Evolutionary conservation across 2,329 filamentous ascomycete species (phyloP).

Genomic region (Lasiodiplodia citricola): DNA sequence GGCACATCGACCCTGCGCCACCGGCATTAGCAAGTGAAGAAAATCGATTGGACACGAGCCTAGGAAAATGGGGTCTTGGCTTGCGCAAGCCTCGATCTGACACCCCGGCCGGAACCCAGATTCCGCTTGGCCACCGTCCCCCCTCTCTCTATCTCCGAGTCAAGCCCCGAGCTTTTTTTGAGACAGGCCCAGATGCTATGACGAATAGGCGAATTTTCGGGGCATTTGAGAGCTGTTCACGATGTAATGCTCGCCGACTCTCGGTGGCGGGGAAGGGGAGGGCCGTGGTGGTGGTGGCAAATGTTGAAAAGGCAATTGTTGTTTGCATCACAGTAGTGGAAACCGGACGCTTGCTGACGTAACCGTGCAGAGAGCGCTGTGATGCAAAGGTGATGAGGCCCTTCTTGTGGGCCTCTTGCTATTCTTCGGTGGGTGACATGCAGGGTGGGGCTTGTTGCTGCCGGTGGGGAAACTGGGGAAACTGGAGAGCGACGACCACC

Average conservation of each 20-base stretch:
- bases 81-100: conserved; percentile 11
- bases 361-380: neutral
- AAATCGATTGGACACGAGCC: neutral
- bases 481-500: neutral
- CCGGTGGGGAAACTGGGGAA: neutral
- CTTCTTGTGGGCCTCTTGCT: neutral
- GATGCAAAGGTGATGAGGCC: neutral
- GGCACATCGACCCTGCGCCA: neutral
- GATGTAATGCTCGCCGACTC: neutral
- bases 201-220: neutral
- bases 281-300: too few species aligned
- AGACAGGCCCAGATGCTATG: neutral
- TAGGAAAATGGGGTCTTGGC: neutral
- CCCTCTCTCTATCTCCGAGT: neutral
- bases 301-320: neutral
- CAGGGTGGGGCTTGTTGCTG: neutral
- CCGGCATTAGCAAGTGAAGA: neutral
- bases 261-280: neutral
- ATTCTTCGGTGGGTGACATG: neutral
- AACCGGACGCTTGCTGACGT: neutral
- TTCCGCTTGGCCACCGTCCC: neutral
- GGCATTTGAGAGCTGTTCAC: neutral
- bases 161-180: neutral
- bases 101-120: neutral
- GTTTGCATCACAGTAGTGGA: neutral